These are phyloP conservation scores for Artemisia argyi DNA, from an alignment of 129 eudicot genomes.

Conservation along the genomic window DNA sequence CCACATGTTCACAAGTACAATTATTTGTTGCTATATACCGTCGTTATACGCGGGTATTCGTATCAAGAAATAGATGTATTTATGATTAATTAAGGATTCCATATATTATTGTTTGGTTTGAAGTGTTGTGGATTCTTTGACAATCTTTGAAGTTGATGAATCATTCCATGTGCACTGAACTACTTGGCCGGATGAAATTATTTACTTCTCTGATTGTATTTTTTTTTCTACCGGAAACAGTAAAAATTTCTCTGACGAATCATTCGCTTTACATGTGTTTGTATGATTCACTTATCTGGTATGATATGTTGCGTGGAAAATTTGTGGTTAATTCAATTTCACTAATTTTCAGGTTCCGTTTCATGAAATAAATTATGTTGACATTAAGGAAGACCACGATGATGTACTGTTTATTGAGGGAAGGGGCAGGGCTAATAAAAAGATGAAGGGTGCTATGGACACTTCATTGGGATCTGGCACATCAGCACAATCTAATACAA, in stretches of 20 bases:
- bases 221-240: too few species aligned
- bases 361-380: conserved; percentile 69
- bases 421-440: conserved; percentile 21
- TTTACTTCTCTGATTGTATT: not conserved
- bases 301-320: not conserved
- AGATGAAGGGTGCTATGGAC: conserved; percentile 4
- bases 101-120: too few species aligned
- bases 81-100: not conserved
- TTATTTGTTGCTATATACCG: too few species aligned
- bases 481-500: conserved; percentile 22
- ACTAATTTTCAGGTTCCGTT: conserved; percentile 33
- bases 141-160: too few species aligned
- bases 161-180: not conserved
- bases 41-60: too few species aligned
- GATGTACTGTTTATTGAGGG: conserved; percentile 39
- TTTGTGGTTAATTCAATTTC: too few species aligned
- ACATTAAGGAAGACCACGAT: conserved; percentile 58
- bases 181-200: not conserved
- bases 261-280: not conserved
- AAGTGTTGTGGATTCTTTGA: too few species aligned
- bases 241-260: too few species aligned
- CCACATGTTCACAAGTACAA: too few species aligned
- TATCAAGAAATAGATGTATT: not conserved
- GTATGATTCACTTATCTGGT: not conserved
- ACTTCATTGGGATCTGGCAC: conserved; percentile 11